Evolutionary conservation across 106 monocot species (phyloP).

Genomic region (Dendrobium officinale): DNA sequence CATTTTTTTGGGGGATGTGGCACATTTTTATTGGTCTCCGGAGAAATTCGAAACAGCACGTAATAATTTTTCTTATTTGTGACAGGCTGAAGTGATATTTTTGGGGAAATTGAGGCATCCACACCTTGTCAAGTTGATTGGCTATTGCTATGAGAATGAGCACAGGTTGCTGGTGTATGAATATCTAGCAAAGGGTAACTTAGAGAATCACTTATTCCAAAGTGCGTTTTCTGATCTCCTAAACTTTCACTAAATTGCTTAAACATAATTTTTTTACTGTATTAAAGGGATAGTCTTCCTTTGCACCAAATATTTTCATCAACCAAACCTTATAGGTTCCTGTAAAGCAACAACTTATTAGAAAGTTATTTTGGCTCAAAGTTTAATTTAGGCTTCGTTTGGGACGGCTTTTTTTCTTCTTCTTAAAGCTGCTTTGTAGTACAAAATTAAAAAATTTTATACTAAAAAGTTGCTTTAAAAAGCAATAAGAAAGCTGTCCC

Average conservation of each 20-base stretch:
- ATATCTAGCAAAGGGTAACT: slow-evolving; percentile 44
- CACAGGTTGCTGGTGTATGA: slow-evolving; percentile 57
- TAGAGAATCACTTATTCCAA: slow-evolving; percentile 54
- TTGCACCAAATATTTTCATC: not conserved
- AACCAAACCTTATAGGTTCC: not conserved
- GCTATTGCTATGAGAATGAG: slow-evolving; percentile 60
- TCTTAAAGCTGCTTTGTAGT: too few relatives aligned
- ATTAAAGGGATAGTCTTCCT: not conserved
- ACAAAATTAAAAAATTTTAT: not conserved
- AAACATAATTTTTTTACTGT: not conserved
- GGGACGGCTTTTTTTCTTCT: too few relatives aligned
- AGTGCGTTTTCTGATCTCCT: slow-evolving; percentile 18
- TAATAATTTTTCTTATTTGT: not conserved
- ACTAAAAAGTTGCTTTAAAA: not conserved
- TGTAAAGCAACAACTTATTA: not conserved
- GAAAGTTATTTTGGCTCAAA: not conserved
- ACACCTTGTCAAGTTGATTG: slow-evolving; percentile 48
- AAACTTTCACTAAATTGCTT: not conserved
- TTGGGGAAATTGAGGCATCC: slow-evolving; percentile 49
- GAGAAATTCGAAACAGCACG: too few relatives aligned
- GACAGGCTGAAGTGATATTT: slow-evolving; percentile 48
- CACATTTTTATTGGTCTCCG: too few relatives aligned
- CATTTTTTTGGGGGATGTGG: too few relatives aligned
- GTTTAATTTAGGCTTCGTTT: too few relatives aligned
- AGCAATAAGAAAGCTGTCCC: not conserved